Evolutionary conservation across 1,284 basidiomycete species (phyloP).

Genomic region (Calocybe gambosa): DNA sequence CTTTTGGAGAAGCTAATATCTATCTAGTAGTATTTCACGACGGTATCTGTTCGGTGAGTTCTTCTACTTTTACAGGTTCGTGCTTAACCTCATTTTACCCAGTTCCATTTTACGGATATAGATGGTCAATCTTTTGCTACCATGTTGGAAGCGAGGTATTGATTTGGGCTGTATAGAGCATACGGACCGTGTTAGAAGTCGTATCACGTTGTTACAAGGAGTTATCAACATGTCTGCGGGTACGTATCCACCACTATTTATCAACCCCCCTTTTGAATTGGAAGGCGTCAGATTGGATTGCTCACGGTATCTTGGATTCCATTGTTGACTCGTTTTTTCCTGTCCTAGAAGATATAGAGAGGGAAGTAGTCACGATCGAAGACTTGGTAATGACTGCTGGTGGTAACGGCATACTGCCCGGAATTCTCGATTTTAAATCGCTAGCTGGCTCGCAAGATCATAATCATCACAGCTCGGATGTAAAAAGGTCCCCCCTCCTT

Average conservation of each 20-base stretch:
- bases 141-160: not conserved
- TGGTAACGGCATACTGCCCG: slow-evolving; percentile 6
- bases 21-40: slow-evolving; percentile 90
- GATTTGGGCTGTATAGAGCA: slow-evolving; percentile 51
- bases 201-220: slow-evolving; percentile 55
- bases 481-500: not conserved
- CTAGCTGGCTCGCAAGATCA: not conserved
- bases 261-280: not conserved
- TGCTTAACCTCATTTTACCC: not conserved
- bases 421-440: not conserved
- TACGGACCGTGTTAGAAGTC: slow-evolving; percentile 71
- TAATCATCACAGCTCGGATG: not conserved
- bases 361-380: slow-evolving; percentile 79
- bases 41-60: slow-evolving; percentile 80
- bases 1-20: slow-evolving; percentile 75
- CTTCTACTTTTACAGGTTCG: slow-evolving; percentile 1
- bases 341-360: slow-evolving; percentile 76
- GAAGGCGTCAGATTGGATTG: slow-evolving; percentile 76
- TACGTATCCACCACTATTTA: slow-evolving; percentile 24
- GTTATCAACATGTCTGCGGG: slow-evolving; percentile 65
- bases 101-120: slow-evolving; percentile 95
- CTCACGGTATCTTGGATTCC: slow-evolving; percentile 89
- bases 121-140: slow-evolving; percentile 37
- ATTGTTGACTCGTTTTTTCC: slow-evolving; percentile 95
- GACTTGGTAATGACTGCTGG: slow-evolving; percentile 49